Conservation (phyloP, 2,329 filamentous ascomycete species). For the Pseudocercospora ulei region DNA sequence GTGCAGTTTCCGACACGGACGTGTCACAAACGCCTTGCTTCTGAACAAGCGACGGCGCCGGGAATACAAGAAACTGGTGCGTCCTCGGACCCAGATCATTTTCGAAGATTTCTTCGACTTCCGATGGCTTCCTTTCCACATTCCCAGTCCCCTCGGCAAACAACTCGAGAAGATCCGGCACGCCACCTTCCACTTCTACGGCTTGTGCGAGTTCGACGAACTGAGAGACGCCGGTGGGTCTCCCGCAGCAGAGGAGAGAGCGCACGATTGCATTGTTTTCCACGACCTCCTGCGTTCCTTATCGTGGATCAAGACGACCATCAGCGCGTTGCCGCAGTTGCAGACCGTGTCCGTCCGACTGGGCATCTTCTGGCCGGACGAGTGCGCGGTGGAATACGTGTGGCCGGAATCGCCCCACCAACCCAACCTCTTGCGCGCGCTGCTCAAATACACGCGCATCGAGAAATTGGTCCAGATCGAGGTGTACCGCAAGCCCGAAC, state of each 20-base stretch:
- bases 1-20: not conserved
- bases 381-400: not conserved
- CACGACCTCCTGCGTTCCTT: not conserved
- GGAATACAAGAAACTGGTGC: not conserved
- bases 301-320: not conserved
- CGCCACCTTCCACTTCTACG: slow-evolving; percentile 2
- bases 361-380: not conserved
- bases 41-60: not conserved
- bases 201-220: slow-evolving; percentile 2
- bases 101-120: not conserved
- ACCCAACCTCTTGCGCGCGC: not conserved
- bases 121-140: not conserved
- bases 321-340: not conserved
- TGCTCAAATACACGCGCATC: not conserved
- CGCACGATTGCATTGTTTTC: not conserved
- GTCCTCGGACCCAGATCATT: not conserved
- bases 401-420: slow-evolving; percentile 4
- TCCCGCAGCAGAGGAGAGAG: no score
- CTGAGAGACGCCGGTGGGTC: no score
- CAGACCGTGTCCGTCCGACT: slow-evolving; percentile 1
- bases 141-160: not conserved
- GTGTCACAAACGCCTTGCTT: not conserved
- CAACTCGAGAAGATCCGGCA: not conserved
- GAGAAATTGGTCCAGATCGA: not conserved
- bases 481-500: not conserved